Percentiles rank a stretch among this genome's conserved stretches.
These are phyloP conservation scores for Cryptococcus sp. DNA, from an alignment of 1,284 basidiomycete species.

Conservation along the genomic window DNA sequence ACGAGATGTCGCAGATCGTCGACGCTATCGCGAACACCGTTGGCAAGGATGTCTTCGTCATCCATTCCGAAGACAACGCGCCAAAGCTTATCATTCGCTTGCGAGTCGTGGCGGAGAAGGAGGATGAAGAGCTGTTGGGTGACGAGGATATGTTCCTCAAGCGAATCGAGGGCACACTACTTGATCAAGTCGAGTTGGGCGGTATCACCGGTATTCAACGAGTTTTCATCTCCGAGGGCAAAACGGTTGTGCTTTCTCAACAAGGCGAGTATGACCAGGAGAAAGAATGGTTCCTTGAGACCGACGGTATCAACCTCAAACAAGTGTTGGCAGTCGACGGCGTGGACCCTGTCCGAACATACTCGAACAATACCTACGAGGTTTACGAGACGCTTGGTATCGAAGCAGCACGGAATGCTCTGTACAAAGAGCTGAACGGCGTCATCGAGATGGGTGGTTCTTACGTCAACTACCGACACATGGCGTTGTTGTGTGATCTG, in stretches of 20 bases:
- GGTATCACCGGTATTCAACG: conserved; percentile 89
- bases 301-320: conserved; percentile 93
- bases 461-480: conserved; percentile 98
- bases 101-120: conserved; percentile 83
- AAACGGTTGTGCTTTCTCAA: conserved; percentile 66
- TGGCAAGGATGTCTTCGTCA: conserved; percentile 95
- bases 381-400: conserved; percentile 96
- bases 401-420: conserved; percentile 90
- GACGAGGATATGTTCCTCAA: conserved; percentile 98
- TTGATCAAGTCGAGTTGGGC: conserved; percentile 92
- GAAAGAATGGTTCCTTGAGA: conserved; percentile 96
- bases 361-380: conserved; percentile 97
- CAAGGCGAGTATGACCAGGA: conserved; percentile 58
- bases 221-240: conserved; percentile 92
- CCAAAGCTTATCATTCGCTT: conserved; percentile 97
- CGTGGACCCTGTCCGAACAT: conserved; percentile 87
- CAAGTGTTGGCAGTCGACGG: conserved; percentile 92
- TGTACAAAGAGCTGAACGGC: conserved; percentile 86
- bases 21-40: conserved; percentile 92
- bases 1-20: conserved; percentile 94
- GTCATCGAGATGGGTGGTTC: conserved; percentile 99
- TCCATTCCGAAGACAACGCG: conserved; percentile 98
- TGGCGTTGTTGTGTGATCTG: conserved; percentile 91
- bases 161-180: conserved; percentile 92
- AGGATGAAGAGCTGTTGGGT: conserved; percentile 79